phyloP scores from a whole-genome alignment of 768 basidiomycete species.

The Pholiota molesta region DNA sequence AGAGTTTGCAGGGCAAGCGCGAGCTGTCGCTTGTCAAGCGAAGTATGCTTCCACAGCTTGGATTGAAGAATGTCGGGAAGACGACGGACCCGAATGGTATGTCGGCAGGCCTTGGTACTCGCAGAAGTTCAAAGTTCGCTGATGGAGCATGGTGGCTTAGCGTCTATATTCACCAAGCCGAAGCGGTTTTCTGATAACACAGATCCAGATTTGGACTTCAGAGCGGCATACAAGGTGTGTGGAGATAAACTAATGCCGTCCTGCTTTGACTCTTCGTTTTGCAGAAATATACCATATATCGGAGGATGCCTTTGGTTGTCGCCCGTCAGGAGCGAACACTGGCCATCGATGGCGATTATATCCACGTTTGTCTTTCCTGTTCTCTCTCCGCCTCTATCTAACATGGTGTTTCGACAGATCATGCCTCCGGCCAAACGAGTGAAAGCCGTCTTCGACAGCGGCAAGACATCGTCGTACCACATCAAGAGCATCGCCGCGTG shows the following conservation, averaged over 20 bases:
- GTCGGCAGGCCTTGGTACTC: not conserved
- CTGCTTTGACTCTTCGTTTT: not conserved
- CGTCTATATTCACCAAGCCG: constrained; percentile 73
- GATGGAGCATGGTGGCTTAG: constrained; percentile 39
- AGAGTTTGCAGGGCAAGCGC: constrained; percentile 85
- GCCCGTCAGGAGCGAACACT: constrained; percentile 90
- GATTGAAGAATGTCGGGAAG: constrained; percentile 64
- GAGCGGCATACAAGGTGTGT: constrained; percentile 82
- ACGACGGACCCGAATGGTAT: constrained; percentile 95
- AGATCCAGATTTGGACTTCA: constrained; percentile 70
- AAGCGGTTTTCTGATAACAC: constrained; percentile 81
- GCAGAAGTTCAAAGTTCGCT: not conserved
- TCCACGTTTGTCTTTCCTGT: constrained; percentile 60
- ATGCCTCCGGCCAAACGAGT: constrained; percentile 83
- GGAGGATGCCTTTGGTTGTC: constrained; percentile 93
- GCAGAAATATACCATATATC: constrained; percentile 89
- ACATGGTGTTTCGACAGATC: constrained; percentile 54
- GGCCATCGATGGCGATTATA: constrained; percentile 94
- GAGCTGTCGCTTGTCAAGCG: constrained; percentile 83
- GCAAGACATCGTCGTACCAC: constrained; percentile 91
- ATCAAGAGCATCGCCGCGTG: constrained; percentile 85
- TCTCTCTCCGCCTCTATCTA: not conserved
- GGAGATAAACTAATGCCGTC: not conserved
- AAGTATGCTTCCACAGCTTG: constrained; percentile 72
- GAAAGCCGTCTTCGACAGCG: constrained; percentile 84